Evolutionary conservation across 345 rosid genomes (phyloP), one percentile per base, ranked within the genome.

Genomic region (Arabis alpina): DNA sequence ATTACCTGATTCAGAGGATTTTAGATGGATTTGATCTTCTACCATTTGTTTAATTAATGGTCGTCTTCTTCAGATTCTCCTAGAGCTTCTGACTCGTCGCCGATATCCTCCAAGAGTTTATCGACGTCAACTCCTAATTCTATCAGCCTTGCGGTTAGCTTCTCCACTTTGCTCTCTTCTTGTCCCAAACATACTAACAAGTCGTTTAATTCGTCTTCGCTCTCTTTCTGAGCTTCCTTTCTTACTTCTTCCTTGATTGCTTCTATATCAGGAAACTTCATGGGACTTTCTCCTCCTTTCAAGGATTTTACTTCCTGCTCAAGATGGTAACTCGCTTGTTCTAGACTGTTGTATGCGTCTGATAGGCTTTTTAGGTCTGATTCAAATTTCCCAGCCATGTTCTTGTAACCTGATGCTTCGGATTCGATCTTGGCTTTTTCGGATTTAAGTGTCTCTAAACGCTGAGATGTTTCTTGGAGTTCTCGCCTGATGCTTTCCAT

Each of bases 121-220:
- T 88, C 96, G 9, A 87, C 96, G 55, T 92, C 92, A 78, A 88
- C 93, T 11, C 99, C 98, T n/a, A 95, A 71, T 57, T 95, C 99
- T 41, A 71, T 1, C 75, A 95, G 73, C 81, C 78, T 90, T 8
- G 89, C 70, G 10, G 82, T 89, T 77, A 94, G 83, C 71, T 81
- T 91, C 71, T 92, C 99, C 68, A 90, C 99, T 82, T 81, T 88
- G 76, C 96, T 95, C 82, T 92, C 98, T 49, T 95, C 99, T 78
- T 95, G 98, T 1, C 99, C 99, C 0, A 95, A 90, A 80, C 99
- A 95, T 10, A 95, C 99, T 3, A 95, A 85, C 83, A 95, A 81
- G 80, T 95, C 99, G 11, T 83, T 95, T 75, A 95, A 79, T 68
- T 95, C 99, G 7, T 78, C 93, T 77, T 95, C 99, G 13, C 94